Conservation (phyloP, 345 rosid species). For the Sisymbrium altissimum region DNA sequence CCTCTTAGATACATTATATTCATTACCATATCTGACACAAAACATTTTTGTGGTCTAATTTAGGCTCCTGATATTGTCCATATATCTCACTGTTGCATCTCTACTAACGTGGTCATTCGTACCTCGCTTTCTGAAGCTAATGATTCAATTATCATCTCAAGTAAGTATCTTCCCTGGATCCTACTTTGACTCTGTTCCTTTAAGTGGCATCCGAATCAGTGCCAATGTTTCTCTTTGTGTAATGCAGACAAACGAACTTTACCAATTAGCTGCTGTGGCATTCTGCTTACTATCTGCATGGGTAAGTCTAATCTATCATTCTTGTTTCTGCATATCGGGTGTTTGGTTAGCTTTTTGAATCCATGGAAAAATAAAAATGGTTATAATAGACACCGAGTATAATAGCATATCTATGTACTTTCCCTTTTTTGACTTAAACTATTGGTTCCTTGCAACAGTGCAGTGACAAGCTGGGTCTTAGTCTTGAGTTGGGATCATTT, state of each 20-base stretch:
- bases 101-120: slow-evolving; percentile 91
- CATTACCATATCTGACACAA: neutral
- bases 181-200: slow-evolving; percentile 18
- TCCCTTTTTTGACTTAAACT: slow-evolving; percentile 1
- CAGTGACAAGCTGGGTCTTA: slow-evolving; percentile 99
- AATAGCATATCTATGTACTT: neutral
- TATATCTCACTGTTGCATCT: slow-evolving; percentile 74
- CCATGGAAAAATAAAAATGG: neutral
- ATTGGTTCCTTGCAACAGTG: slow-evolving; percentile 53
- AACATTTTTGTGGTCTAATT: slow-evolving; percentile 13
- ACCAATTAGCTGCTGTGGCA: slow-evolving; percentile 98
- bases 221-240: slow-evolving; percentile 25
- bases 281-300: slow-evolving; percentile 98
- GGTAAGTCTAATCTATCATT: slow-evolving; percentile 54
- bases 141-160: slow-evolving; percentile 96
- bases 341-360: neutral
- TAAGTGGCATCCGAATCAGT: neutral
- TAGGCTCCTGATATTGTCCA: slow-evolving; percentile 78
- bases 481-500: slow-evolving; percentile 98
- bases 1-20: neutral
- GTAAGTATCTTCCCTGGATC: slow-evolving; percentile 41
- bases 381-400: neutral
- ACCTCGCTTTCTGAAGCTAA: slow-evolving; percentile 92
- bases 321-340: neutral
- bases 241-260: slow-evolving; percentile 92